A percentile compares a stretch with the other conserved stretches of the same genome.
These are phyloP conservation scores for Solanum chilense DNA, from an alignment of 257 asterid genomes.

Conservation along the genomic window DNA sequence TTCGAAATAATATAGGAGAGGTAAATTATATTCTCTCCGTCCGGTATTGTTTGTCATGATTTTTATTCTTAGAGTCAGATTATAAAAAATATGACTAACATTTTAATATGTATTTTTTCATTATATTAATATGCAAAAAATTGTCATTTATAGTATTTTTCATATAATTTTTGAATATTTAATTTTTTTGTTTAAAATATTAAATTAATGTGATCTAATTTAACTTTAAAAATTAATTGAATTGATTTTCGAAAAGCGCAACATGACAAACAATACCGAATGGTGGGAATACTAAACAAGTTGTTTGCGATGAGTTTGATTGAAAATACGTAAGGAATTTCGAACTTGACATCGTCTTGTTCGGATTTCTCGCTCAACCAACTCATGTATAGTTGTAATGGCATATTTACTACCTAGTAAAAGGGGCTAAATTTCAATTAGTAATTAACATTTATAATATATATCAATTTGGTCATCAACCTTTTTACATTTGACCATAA, in stretches of 20 bases:
- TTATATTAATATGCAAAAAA: too few species aligned
- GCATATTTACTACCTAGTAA: background rate
- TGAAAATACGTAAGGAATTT: rapidly evolving
- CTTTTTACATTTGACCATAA: background rate
- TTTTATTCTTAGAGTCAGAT: too few species aligned
- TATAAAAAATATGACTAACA: too few species aligned
- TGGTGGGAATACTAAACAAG: rapidly evolving
- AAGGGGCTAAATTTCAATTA: background rate
- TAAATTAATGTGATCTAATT: too few species aligned
- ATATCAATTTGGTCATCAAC: background rate
- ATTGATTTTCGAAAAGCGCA: too few species aligned
- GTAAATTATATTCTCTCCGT: rapidly evolving
- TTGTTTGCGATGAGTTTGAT: background rate
- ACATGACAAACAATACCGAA: too few species aligned
- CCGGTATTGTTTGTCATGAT: rapidly evolving
- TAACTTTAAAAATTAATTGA: too few species aligned
- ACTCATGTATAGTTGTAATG: background rate
- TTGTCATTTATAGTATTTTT: too few species aligned
- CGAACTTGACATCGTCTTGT: background rate
- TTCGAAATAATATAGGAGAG: rapidly evolving
- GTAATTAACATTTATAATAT: background rate
- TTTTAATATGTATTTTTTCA: too few species aligned
- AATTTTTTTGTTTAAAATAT: too few species aligned
- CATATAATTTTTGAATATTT: too few species aligned
- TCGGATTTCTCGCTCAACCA: rapidly evolving